Percentiles rank a stretch among this genome's conserved stretches.
phyloP scores from a whole-genome alignment of 2,329 filamentous ascomycete genomes.

The Aureobasidium sp. region DNA sequence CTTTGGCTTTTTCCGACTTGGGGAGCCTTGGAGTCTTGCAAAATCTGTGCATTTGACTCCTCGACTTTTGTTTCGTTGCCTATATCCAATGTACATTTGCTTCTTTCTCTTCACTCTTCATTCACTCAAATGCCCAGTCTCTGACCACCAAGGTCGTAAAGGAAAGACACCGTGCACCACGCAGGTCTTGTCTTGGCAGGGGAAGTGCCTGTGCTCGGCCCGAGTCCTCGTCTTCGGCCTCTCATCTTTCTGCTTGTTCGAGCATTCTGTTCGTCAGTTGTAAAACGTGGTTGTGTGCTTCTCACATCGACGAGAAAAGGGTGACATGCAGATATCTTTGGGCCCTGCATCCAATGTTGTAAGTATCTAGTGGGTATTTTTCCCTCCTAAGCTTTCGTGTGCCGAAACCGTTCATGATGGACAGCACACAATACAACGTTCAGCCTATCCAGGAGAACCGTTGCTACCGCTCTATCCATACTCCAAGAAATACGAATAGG shows the following conservation, averaged over 20 bases:
- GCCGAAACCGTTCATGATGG: neutral
- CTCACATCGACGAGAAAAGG: no score
- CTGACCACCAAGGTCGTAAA: neutral
- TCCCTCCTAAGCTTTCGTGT: neutral
- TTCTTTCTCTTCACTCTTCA: neutral
- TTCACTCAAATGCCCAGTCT: neutral
- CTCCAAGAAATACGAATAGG: neutral
- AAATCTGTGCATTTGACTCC: neutral
- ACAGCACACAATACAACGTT: neutral
- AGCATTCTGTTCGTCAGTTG: no score
- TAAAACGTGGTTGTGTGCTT: no score
- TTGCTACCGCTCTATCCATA: neutral
- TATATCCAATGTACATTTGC: slow-evolving; percentile 13
- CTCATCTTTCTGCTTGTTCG: no score
- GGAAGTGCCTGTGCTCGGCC: neutral
- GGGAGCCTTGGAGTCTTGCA: neutral
- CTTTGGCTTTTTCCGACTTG: neutral
- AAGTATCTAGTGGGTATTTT: no score
- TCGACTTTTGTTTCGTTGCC: slow-evolving; percentile 2
- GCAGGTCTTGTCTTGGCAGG: slow-evolving; percentile 2
- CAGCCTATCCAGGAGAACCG: slow-evolving; percentile 12
- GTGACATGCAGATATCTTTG: no score
- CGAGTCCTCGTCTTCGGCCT: no score
- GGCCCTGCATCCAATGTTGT: no score
- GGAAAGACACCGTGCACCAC: neutral